phyloP scores from a whole-genome alignment of 108 stramenopile species.

The Skeletonema tropicum region DNA sequence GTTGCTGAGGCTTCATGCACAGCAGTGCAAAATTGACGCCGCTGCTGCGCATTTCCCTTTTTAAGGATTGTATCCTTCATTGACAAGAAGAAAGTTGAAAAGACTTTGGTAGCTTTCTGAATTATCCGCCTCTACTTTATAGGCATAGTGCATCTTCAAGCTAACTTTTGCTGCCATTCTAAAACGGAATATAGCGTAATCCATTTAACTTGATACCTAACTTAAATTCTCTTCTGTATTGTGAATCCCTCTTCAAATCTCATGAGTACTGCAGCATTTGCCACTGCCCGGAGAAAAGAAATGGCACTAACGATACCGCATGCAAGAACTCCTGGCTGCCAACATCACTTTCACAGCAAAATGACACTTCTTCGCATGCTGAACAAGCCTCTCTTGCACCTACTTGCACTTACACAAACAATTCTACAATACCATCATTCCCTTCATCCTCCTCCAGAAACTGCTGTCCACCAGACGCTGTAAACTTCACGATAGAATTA shows the following conservation, averaged over 20 bases:
- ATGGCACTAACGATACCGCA: no score
- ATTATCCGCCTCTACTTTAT: no score
- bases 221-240: neutral
- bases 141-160: neutral
- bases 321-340: no score
- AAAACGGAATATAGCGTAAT: neutral
- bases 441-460: conserved; percentile 30
- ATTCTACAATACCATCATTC: conserved; percentile 23
- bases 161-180: neutral
- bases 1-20: neutral
- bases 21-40: neutral
- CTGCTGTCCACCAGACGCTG: conserved; percentile 20
- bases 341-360: no score
- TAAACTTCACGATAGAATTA: conserved; percentile 25
- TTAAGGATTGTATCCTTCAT: neutral
- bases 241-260: neutral
- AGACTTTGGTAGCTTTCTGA: no score
- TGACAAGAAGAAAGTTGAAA: neutral
- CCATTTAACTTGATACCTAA: neutral
- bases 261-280: neutral
- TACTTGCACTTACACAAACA: neutral
- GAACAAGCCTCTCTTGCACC: neutral
- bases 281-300: no score
- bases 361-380: no score
- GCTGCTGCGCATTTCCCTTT: neutral